These are phyloP conservation scores for Porphyra umbilicalis DNA, from an alignment of 31 red algal genomes.

Conservation along the genomic window DNA sequence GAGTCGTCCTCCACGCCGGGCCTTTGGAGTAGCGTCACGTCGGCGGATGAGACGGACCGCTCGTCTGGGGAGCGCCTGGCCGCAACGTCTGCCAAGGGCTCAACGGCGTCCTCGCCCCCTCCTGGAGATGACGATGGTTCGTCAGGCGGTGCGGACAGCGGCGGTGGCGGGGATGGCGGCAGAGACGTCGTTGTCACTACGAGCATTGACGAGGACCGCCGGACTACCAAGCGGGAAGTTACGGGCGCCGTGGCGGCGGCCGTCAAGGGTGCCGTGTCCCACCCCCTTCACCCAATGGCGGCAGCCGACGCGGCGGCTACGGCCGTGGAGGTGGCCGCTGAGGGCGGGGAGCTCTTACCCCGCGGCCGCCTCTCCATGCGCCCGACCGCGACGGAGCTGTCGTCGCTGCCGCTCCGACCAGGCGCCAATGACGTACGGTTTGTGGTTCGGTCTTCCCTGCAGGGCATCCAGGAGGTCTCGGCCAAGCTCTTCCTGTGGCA, in stretches of 20 bases:
- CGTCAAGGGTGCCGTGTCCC: not conserved
- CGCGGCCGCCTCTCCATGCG: slow-evolving; percentile 28
- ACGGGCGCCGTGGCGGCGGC: not conserved
- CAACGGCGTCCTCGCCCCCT: not conserved
- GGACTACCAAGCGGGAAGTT: not conserved
- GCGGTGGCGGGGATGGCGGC: not conserved
- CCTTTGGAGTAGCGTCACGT: not conserved
- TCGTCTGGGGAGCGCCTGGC: not conserved
- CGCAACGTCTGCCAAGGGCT: not conserved
- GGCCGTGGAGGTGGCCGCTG: not conserved
- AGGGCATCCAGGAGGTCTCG: slow-evolving; percentile 51
- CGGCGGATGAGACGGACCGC: not conserved
- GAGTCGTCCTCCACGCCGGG: not conserved
- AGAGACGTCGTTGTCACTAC: too few relatives aligned
- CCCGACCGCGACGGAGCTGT: slow-evolving; percentile 65
- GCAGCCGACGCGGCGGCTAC: not conserved
- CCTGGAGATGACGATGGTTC: not conserved
- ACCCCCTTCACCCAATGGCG: not conserved
- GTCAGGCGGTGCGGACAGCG: not conserved
- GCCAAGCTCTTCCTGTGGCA: slow-evolving; percentile 89
- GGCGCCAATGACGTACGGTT: slow-evolving; percentile 86
- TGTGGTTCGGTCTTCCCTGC: slow-evolving; percentile 61
- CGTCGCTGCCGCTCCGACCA: slow-evolving; percentile 52
- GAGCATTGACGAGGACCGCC: too few relatives aligned
- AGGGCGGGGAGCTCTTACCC: not conserved